Percentiles rank a stretch among this genome's conserved stretches.
phyloP scores from a whole-genome alignment of 352 stramenopile genomes.

The Albugo candida region DNA sequence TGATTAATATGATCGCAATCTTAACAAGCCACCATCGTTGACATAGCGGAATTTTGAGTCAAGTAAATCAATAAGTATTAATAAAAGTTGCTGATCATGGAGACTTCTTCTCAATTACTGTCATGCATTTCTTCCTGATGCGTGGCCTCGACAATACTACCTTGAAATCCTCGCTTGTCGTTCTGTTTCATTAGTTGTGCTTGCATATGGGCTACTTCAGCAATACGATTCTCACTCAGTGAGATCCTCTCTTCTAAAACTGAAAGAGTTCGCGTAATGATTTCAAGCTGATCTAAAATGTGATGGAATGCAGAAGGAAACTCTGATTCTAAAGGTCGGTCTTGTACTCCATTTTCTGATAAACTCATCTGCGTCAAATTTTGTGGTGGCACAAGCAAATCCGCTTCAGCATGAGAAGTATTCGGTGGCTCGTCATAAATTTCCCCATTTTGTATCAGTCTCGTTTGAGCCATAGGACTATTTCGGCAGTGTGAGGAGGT shows the following conservation, averaged over 20 bases:
- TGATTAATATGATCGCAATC: not conserved
- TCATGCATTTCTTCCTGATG: no score
- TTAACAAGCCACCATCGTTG: no score
- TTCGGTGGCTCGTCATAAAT: not conserved
- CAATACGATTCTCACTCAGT: slow-evolving; percentile 63
- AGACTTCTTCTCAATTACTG: no score
- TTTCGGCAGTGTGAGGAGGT: not conserved
- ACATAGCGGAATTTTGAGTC: no score
- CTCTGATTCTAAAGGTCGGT: slow-evolving; percentile 9
- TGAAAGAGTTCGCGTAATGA: slow-evolving; percentile 68
- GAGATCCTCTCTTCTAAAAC: slow-evolving; percentile 73
- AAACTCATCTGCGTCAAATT: not conserved
- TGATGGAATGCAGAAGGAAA: slow-evolving; percentile 61
- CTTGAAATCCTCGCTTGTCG: no score
- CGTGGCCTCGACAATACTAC: no score
- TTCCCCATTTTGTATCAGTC: no score
- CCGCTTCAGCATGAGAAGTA: not conserved
- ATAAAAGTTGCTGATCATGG: no score
- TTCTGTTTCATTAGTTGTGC: slow-evolving; percentile 10
- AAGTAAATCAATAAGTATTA: no score
- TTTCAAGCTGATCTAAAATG: slow-evolving; percentile 78
- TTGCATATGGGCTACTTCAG: slow-evolving; percentile 36
- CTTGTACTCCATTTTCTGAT: no score
- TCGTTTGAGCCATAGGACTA: not conserved
- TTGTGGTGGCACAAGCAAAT: not conserved